phyloP scores from a whole-genome alignment of 257 asterid genomes.

The Solanum boliviense region DNA sequence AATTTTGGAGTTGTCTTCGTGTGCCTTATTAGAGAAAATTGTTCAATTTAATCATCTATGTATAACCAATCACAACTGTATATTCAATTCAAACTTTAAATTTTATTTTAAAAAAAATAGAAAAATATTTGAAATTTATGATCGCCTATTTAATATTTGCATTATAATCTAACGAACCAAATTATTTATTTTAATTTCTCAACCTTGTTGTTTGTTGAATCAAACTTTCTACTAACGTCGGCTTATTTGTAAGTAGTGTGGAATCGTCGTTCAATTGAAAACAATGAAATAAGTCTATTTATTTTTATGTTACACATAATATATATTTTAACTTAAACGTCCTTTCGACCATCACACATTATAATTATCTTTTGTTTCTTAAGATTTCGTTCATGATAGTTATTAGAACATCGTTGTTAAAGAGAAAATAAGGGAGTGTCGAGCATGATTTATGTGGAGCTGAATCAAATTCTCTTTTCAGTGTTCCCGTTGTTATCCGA shows the following conservation, averaged over 20 bases:
- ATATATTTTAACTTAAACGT: not conserved
- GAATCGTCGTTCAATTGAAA: not conserved
- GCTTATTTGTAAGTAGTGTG: too few relatives aligned
- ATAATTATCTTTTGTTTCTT: not conserved
- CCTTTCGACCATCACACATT: not conserved
- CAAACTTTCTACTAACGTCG: too few relatives aligned
- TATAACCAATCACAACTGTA: not conserved
- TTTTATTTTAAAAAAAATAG: not conserved
- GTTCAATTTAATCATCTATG: not conserved
- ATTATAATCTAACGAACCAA: not conserved
- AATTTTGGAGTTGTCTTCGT: not conserved
- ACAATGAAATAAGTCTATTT: accelerated
- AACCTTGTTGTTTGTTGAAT: not conserved
- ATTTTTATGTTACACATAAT: not conserved
- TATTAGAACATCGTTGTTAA: too few relatives aligned
- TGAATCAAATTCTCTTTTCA: too few relatives aligned
- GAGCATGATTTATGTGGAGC: not conserved
- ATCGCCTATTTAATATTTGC: not conserved
- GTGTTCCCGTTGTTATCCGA: accelerated
- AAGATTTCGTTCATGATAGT: accelerated
- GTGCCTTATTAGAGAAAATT: not conserved
- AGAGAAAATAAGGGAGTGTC: accelerated
- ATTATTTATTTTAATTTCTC: too few relatives aligned
- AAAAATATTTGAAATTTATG: not conserved
- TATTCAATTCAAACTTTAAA: not conserved